Evolutionary conservation across 176 grass and related monocot genomes (phyloP), one percentile per base, ranked within the genome.

Genomic region (Oryza meridionalis): DNA sequence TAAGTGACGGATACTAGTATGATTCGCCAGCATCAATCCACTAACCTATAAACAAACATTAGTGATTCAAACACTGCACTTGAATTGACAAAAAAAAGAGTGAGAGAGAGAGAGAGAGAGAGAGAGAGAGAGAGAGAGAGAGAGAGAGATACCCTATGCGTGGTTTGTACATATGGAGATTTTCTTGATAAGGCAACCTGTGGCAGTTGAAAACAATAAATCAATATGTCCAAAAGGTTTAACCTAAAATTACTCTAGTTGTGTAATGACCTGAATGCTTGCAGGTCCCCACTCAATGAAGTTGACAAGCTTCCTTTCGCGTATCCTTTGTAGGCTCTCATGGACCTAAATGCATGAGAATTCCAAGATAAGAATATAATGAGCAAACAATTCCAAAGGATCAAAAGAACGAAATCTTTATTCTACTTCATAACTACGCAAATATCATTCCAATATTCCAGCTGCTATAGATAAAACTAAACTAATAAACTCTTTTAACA

Each of bases 281-380:
- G 96, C 96, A 83, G 96, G 96, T 40, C 93, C 96, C 96, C 96
- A 99, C 68, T 99, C 96, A 55, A 99, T 95, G 46, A 99, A 99
- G 81, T 99, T 99, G 61, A 99, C 97, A 76, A 96, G 97, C 79
- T 96, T 99, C 76, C 93, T 99, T 89, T 99, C 96, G 0, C 96
- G 90, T 82, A 99, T 99, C 78, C 96, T 94, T 86, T 99, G 96
- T 45, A 99, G 73, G 72, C 96, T 99, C 85, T 99, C 97, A 77
- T 99, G 97, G 46, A 99, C 97, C 93, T 99, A 84, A 55, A 55
- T 65, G 17, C 77, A 82, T 59, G 49, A 46, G 5, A 76, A 38
- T 22, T 70, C 43, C 50, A 80, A 68, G 2, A 76, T 49, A 82
- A 82, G 75, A 44, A 82, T 5, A 21, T 0, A 13, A 67, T 3